Percentiles rank a stretch among this genome's conserved stretches.
Evolutionary conservation across 805 yeast species (phyloP).

Genomic region (Danielia reshetovae): DNA sequence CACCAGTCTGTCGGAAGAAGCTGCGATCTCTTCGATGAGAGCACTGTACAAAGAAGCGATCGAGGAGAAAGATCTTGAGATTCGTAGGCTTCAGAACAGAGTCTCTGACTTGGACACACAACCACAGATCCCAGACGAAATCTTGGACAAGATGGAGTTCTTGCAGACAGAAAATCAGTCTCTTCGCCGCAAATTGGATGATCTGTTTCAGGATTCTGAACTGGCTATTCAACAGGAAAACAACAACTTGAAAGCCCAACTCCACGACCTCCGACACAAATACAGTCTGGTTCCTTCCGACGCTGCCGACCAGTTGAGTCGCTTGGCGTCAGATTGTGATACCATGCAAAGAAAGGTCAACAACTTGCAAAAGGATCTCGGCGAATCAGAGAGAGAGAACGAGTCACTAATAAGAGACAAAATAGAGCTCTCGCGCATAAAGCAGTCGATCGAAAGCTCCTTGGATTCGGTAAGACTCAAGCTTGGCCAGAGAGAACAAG

Average conservation of each 20-base stretch:
- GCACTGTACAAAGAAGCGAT: conserved; percentile 6
- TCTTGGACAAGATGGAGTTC: conserved; percentile 16
- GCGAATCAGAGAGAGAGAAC: conserved; percentile 1
- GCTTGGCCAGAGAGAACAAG: conserved; percentile 4
- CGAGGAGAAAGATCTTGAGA: conserved; percentile 11
- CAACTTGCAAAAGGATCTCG: not conserved
- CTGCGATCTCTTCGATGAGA: conserved; percentile 3
- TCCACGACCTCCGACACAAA: conserved; percentile 7
- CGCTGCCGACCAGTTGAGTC: conserved; percentile 5
- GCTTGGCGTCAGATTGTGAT: conserved; percentile 2
- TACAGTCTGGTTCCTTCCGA: conserved; percentile 8
- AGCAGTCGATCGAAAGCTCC: not conserved
- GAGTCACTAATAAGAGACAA: no score
- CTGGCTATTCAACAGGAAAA: conserved; percentile 5
- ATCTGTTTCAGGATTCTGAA: conserved; percentile 1
- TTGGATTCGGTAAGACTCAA: not conserved
- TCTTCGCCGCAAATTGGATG: conserved; percentile 14
- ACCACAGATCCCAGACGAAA: conserved; percentile 12
- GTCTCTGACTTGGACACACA: conserved; percentile 7
- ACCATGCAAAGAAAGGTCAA: conserved; percentile 1
- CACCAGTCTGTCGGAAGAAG: not conserved
- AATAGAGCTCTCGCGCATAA: not conserved
- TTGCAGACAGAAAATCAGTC: conserved; percentile 18
- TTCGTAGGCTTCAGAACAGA: conserved; percentile 6
- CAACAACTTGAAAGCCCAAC: conserved; percentile 11